phyloP scores from a whole-genome alignment of 1,139 yeast species.

The Suhomyces kunorum region DNA sequence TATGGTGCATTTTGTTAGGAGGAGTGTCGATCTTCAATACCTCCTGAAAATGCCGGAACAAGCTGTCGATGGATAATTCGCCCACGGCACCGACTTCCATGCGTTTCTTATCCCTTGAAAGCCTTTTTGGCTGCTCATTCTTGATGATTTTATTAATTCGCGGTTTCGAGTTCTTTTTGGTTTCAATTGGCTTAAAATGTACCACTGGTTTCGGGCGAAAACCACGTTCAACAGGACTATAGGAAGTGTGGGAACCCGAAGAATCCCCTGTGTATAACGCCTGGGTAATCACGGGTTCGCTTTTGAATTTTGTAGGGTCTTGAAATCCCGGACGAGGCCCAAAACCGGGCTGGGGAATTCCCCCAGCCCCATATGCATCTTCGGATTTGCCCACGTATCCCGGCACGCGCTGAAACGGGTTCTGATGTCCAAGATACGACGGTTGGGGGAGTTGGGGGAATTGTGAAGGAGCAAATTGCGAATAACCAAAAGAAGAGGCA shows the following conservation, averaged over 20 bases:
- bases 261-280: conserved; percentile 1
- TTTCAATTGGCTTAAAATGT: conserved; percentile 38
- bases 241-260: not conserved
- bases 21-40: conserved; percentile 23
- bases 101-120: conserved; percentile 8
- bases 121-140: conserved; percentile 10
- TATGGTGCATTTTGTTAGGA: conserved; percentile 1
- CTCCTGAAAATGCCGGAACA: conserved; percentile 29
- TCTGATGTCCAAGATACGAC: conserved; percentile 5
- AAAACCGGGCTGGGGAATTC: not conserved
- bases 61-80: conserved; percentile 29
- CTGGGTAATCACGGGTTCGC: conserved; percentile 8
- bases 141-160: conserved; percentile 35
- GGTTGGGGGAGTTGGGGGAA: conserved; percentile 4
- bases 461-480: conserved; percentile 4
- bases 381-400: conserved; percentile 2
- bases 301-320: conserved; percentile 13
- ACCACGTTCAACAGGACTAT: not conserved
- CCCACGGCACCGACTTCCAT: conserved; percentile 15
- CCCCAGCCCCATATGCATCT: not conserved
- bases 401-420: conserved; percentile 4
- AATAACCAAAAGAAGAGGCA: not conserved
- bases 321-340: conserved; percentile 11
- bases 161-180: conserved; percentile 40
- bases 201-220: conserved; percentile 3